Percentiles rank a stretch among this genome's conserved stretches.
phyloP scores from a whole-genome alignment of 2,329 filamentous ascomycete species.

The Aspergillus tanneri region DNA sequence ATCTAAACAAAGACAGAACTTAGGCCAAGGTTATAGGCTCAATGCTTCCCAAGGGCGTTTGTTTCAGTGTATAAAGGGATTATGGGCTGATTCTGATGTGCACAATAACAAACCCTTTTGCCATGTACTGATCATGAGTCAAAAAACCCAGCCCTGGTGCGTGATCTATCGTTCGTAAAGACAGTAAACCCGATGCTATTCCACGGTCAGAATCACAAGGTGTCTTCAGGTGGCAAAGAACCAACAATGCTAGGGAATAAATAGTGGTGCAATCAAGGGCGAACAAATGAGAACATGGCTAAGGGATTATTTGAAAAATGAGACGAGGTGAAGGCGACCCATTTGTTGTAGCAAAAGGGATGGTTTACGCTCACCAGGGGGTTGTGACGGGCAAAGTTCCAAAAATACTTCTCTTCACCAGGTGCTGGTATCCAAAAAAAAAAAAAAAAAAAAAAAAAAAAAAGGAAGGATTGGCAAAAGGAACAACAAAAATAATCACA shows the following conservation, averaged over 20 bases:
- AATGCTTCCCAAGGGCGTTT: too few species aligned
- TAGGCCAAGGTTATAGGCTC: too few species aligned
- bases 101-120: neutral
- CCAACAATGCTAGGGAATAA: neutral
- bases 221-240: neutral
- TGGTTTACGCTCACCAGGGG: conserved; percentile 17
- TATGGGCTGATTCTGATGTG: too few species aligned
- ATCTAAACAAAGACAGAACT: too few species aligned
- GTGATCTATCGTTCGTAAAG: neutral
- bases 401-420: conserved; percentile 18
- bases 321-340: neutral
- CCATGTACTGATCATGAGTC: neutral
- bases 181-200: too few species aligned
- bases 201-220: neutral
- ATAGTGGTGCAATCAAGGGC: neutral
- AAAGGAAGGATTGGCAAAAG: neutral
- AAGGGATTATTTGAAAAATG: neutral
- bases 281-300: neutral
- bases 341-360: conserved; percentile 7
- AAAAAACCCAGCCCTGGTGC: neutral
- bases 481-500: conserved; percentile 6
- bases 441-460: conserved; percentile 1
- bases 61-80: too few species aligned
- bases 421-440: conserved; percentile 6
- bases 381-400: conserved; percentile 13